phyloP scores from a whole-genome alignment of 2,329 filamentous ascomycete genomes.

The Aspergillus sp. region DNA sequence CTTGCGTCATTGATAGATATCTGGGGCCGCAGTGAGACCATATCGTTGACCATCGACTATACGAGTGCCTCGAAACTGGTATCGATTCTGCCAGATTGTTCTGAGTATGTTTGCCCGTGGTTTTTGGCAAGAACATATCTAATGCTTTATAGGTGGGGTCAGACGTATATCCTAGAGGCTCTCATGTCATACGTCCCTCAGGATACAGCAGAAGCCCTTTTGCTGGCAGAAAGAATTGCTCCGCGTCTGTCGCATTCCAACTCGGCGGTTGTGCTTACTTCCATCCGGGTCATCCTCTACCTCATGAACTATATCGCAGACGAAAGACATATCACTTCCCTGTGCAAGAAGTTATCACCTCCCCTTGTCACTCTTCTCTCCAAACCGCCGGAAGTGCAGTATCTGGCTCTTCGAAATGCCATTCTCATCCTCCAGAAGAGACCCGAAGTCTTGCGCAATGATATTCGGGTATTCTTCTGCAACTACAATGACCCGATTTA shows the following conservation, averaged over 20 bases:
- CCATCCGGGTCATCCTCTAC: conserved; percentile 93
- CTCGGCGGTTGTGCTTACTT: conserved; percentile 92
- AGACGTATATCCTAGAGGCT: conserved; percentile 96
- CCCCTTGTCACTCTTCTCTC: conserved; percentile 91
- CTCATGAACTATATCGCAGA: conserved; percentile 98
- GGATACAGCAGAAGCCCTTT: conserved; percentile 79
- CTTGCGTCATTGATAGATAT: conserved; percentile 92
- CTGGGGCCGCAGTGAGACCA: conserved; percentile 95
- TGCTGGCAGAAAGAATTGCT: conserved; percentile 89
- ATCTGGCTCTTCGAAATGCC: conserved; percentile 88
- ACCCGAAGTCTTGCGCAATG: conserved; percentile 90
- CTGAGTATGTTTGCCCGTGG: conserved; percentile 64
- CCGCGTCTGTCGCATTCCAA: conserved; percentile 97
- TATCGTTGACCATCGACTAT: conserved; percentile 98
- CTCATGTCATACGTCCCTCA: conserved; percentile 97
- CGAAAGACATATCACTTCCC: conserved; percentile 77
- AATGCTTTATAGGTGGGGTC: conserved; percentile 71
- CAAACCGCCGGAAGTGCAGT: conserved; percentile 98
- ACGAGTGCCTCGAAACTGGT: conserved; percentile 97
- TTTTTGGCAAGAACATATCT: conserved; percentile 4
- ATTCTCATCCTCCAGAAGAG: conserved; percentile 88
- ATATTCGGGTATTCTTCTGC: conserved; percentile 98
- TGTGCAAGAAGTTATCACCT: conserved; percentile 91
- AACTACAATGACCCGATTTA: conserved; percentile 99
- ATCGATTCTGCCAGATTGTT: conserved; percentile 92